Conservation (phyloP, 176 grass and related monocot genomes). For the Pontederia paniculata region DNA sequence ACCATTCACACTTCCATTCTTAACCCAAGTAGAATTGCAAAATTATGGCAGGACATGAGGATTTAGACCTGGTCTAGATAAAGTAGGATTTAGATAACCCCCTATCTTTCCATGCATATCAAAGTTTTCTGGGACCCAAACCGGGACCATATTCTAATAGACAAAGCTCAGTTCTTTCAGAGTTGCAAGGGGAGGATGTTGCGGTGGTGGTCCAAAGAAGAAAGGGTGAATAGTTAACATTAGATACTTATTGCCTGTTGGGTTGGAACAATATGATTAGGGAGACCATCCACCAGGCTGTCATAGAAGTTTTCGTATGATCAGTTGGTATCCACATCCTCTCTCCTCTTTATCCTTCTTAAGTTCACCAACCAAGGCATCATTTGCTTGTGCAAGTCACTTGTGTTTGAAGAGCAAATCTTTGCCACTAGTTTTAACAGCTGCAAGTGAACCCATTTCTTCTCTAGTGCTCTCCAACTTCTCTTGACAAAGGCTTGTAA, state of each 20-base stretch:
- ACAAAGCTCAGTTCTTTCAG: not conserved
- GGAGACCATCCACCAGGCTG: not conserved
- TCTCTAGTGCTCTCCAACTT: too few relatives aligned
- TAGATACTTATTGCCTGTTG: not conserved
- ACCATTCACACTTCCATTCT: not conserved
- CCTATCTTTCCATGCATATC: not conserved
- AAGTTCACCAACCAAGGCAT: not conserved
- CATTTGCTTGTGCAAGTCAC: not conserved
- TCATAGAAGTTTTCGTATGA: not conserved
- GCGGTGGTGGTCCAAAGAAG: not conserved
- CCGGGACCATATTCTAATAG: not conserved
- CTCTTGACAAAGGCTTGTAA: too few relatives aligned
- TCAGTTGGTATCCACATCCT: not conserved
- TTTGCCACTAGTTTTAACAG: not conserved
- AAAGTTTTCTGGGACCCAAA: not conserved
- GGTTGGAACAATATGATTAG: not conserved
- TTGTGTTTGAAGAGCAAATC: not conserved
- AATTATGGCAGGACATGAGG: not conserved
- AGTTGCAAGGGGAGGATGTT: not conserved
- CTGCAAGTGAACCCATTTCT: too few relatives aligned
- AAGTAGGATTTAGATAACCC: too few relatives aligned
- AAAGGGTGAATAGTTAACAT: not conserved
- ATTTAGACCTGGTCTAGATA: not conserved
- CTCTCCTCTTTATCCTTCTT: not conserved
- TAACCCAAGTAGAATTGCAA: not conserved